Evolutionary conservation across 2,329 filamentous ascomycete species (phyloP).

Genomic region (Arthrobotrys entomopaga): DNA sequence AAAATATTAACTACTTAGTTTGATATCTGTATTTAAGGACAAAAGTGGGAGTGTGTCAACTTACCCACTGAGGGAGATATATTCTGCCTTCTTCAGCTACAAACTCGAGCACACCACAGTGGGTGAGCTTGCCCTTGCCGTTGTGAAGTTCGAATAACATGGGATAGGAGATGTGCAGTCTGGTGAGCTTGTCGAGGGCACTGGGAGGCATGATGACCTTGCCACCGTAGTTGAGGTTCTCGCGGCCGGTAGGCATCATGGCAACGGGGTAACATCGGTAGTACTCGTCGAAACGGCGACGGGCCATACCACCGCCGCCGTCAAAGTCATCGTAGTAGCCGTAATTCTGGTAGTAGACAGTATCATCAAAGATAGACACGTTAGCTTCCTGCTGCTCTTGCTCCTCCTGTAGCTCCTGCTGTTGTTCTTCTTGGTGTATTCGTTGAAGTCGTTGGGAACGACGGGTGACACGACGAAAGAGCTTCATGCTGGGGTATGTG

Average conservation of each 20-base stretch:
- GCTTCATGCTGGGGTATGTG: constrained; percentile 6
- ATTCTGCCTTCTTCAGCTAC: constrained; percentile 96
- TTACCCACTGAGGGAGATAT: constrained; percentile 93
- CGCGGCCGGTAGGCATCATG: constrained; percentile 90
- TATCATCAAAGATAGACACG: constrained; percentile 60
- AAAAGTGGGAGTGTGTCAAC: constrained; percentile 48
- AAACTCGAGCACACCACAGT: constrained; percentile 95
- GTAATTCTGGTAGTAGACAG: constrained; percentile 53
- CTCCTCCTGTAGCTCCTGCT: background rate
- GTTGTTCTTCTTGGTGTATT: background rate
- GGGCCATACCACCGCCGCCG: constrained; percentile 30
- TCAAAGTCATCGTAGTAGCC: constrained; percentile 65
- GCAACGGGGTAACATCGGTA: constrained; percentile 95
- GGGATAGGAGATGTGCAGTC: constrained; percentile 95
- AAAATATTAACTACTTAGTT: background rate
- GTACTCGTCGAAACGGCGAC: constrained; percentile 94
- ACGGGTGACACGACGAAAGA: constrained; percentile 5
- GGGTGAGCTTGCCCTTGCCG: constrained; percentile 81
- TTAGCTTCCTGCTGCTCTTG: constrained; percentile 16
- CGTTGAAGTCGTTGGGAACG: constrained; percentile 3
- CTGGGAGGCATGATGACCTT: constrained; percentile 98
- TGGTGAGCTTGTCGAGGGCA: constrained; percentile 93
- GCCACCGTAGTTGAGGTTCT: constrained; percentile 92
- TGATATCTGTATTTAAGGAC: background rate
- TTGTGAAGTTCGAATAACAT: constrained; percentile 97